Evolutionary conservation across 164 flowering plant genomes (phyloP).

Genomic region (Akebia trifoliata): DNA sequence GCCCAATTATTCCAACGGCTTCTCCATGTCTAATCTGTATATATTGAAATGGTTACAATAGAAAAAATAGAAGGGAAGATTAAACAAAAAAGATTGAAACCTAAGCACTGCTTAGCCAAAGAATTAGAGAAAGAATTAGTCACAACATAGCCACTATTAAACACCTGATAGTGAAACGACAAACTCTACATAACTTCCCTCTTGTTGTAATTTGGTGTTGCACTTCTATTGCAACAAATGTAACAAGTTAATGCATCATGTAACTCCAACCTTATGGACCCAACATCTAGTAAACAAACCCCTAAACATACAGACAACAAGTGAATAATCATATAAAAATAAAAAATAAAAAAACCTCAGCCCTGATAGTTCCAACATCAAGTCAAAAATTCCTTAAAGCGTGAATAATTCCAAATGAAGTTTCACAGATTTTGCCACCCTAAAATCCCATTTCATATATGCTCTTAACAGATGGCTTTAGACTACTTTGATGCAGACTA

Average conservation of each 20-base stretch:
- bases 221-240: no score
- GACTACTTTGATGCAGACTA: no score
- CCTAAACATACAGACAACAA: background rate
- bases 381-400: no score
- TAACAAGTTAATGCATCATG: background rate
- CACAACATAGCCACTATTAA: background rate
- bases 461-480: no score
- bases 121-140: background rate
- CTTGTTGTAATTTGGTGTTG: no score
- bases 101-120: background rate
- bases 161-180: no score
- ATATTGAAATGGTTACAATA: constrained; percentile 5
- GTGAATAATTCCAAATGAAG: no score
- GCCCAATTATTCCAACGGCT: constrained; percentile 98
- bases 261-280: background rate
- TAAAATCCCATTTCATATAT: no score
- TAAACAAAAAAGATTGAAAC: background rate
- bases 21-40: constrained; percentile 90
- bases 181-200: no score
- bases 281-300: background rate
- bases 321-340: background rate
- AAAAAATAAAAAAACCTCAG: no score
- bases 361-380: no score
- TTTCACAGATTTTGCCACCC: no score
- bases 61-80: background rate